These are phyloP conservation scores for Danielozyma ontarioensis DNA, from an alignment of 805 yeast genomes.

Conservation along the genomic window DNA sequence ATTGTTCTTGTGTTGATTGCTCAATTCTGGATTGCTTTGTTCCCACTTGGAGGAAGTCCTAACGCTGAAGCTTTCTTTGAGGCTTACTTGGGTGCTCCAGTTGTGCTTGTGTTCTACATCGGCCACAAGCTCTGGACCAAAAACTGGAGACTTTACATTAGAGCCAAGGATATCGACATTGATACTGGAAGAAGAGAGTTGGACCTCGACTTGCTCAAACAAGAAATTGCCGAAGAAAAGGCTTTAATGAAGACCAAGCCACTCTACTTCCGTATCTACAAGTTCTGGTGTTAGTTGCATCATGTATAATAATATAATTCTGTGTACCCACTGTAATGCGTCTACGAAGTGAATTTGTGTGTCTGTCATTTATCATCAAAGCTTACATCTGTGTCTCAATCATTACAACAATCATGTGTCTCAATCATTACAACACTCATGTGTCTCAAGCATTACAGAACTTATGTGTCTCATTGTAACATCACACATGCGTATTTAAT, in stretches of 20 bases:
- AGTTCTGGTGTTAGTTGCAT: constrained; percentile 5
- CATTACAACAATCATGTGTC: no score
- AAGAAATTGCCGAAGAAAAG: constrained; percentile 20
- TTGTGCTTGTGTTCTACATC: constrained; percentile 51
- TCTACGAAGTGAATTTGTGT: no score
- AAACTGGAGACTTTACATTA: constrained; percentile 26
- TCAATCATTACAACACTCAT: no score
- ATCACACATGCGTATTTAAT: no score
- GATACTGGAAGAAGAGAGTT: constrained; percentile 36
- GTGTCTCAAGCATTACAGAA: no score
- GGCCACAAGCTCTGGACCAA: constrained; percentile 52
- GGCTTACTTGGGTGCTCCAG: constrained; percentile 60
- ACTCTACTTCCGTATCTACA: constrained; percentile 10
- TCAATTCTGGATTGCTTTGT: constrained; percentile 79
- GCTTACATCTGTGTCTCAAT: no score
- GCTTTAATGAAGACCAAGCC: constrained; percentile 8
- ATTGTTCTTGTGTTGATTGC: constrained; percentile 60
- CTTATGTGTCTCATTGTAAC: no score
- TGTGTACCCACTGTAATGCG: no score
- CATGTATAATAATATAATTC: neutral
- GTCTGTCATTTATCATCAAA: no score
- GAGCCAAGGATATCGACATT: constrained; percentile 29
- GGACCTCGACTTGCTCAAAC: constrained; percentile 34
- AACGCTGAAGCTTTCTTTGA: constrained; percentile 58
- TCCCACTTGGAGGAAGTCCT: constrained; percentile 54